phyloP scores from a whole-genome alignment of 2,329 filamentous ascomycete genomes.

The Colletotrichum trifolii region DNA sequence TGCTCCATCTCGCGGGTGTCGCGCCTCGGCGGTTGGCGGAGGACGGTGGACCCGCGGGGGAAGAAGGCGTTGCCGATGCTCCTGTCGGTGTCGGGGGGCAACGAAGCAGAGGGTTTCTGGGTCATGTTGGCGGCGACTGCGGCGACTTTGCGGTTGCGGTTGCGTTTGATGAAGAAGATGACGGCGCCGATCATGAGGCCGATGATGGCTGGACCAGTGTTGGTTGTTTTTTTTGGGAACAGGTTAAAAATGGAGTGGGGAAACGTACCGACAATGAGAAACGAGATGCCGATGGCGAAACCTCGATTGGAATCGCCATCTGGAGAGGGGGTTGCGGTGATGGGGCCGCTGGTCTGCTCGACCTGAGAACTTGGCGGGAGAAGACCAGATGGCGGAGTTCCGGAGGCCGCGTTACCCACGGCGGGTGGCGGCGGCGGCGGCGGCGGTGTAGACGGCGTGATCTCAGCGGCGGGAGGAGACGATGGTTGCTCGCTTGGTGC shows the following conservation, averaged over 20 bases:
- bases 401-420: conserved; percentile 23
- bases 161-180: conserved; percentile 24
- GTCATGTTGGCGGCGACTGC: conserved; percentile 25
- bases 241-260: too few species aligned
- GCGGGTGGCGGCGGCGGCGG: conserved; percentile 3
- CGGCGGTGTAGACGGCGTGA: not conserved
- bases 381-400: not conserved
- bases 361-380: conserved; percentile 17
- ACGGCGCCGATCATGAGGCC: conserved; percentile 21
- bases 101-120: too few species aligned
- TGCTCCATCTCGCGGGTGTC: conserved; percentile 23
- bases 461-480: conserved; percentile 8
- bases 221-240: not conserved
- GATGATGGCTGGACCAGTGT: conserved; percentile 1
- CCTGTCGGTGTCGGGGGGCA: conserved; percentile 9
- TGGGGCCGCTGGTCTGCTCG: not conserved
- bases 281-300: conserved; percentile 18
- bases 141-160: conserved; percentile 27
- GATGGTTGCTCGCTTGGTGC: not conserved
- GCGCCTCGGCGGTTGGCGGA: conserved; percentile 19
- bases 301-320: conserved; percentile 1
- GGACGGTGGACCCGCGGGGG: conserved; percentile 14
- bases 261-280: conserved; percentile 18
- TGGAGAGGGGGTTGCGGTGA: conserved; percentile 6
- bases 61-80: conserved; percentile 8